A percentile compares a stretch with the other conserved stretches of the same genome.
These are phyloP conservation scores for Athelia sp. DNA, from an alignment of 1,284 basidiomycete genomes.

Conservation along the genomic window DNA sequence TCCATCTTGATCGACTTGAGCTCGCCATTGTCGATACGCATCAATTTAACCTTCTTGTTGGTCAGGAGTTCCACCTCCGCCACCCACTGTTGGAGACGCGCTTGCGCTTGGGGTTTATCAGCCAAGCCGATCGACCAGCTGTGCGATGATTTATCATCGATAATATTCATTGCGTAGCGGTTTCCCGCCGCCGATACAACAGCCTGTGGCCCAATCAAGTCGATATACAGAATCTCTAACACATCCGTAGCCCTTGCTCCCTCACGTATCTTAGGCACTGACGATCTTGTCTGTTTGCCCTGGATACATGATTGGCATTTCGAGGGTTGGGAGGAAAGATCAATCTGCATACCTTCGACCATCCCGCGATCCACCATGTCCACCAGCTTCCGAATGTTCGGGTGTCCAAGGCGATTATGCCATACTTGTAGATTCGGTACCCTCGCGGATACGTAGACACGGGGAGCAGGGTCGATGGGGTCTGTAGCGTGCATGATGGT, in stretches of 20 bases:
- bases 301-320: slow-evolving; percentile 18
- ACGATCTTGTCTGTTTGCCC: slow-evolving; percentile 8
- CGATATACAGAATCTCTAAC: slow-evolving; percentile 26
- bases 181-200: slow-evolving; percentile 21
- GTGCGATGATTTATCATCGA: slow-evolving; percentile 25
- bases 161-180: slow-evolving; percentile 27
- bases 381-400: slow-evolving; percentile 18
- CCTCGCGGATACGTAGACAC: neutral
- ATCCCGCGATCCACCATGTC: slow-evolving; percentile 19
- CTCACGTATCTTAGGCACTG: slow-evolving; percentile 5
- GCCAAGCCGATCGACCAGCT: slow-evolving; percentile 24
- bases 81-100: slow-evolving; percentile 19
- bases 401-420: slow-evolving; percentile 27
- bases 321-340: slow-evolving; percentile 14
- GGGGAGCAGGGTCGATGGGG: neutral
- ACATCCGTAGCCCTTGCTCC: slow-evolving; percentile 12
- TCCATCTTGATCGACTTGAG: slow-evolving; percentile 19
- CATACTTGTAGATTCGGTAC: slow-evolving; percentile 21
- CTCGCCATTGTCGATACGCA: slow-evolving; percentile 25
- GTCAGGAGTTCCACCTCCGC: slow-evolving; percentile 11
- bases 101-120: slow-evolving; percentile 18
- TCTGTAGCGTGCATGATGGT: no score
- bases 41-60: slow-evolving; percentile 12
- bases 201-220: slow-evolving; percentile 22
- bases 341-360: slow-evolving; percentile 26